Evolutionary conservation across 192 early-diverging fungal genomes (phyloP), one percentile per base, ranked within the genome.

Genomic region (Dissophora globulifera): DNA sequence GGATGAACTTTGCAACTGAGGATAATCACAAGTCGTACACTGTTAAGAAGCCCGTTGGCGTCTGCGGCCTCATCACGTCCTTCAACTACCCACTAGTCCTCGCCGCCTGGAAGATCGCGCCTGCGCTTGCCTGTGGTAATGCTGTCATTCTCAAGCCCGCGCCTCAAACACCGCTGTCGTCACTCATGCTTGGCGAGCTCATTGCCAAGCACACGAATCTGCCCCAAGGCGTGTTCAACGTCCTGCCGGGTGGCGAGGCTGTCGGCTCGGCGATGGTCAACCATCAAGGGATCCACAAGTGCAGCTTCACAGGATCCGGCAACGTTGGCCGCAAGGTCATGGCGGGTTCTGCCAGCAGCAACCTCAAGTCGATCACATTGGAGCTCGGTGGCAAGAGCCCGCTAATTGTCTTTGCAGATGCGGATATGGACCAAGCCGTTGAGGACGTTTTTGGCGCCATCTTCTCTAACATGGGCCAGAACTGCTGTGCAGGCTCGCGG

Each of bases 381-480:
- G 95, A 96, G 82, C 86, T 96, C 0, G 94, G 91, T 51, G 95
- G 95, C 33, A 96, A 96, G 80, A 93, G 91, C 40, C 92, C 94
- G n/a, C 85, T 86, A 69, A 80, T 93, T 23, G 84, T 95, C 42
- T 93, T 93, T 80, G 87, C 70, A 25, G 93, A 95, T 82, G 85
- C 87, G 30, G 82, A 94, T 72, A 56, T 93, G n/a, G 89, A 93
- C 25, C 72, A 90, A 53, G 90, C 92, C 3, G 83, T 94, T 25
- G 76, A 80, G 49, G 90, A 88, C 46, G 79, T 88, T n/a, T 78
- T 93, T 65, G 76, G 81, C 10, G 85, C 86, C 56, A 85, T 88
- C 20, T 96, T 88, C 79, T 83, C 84, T 52, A 94, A 94, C 83
- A 91, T 94, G 69, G 95, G 95, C 40, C 93, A 96, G 69, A 85